These are phyloP conservation scores for Neonectria coccinea DNA, from an alignment of 2,329 filamentous ascomycete species.

Conservation along the genomic window DNA sequence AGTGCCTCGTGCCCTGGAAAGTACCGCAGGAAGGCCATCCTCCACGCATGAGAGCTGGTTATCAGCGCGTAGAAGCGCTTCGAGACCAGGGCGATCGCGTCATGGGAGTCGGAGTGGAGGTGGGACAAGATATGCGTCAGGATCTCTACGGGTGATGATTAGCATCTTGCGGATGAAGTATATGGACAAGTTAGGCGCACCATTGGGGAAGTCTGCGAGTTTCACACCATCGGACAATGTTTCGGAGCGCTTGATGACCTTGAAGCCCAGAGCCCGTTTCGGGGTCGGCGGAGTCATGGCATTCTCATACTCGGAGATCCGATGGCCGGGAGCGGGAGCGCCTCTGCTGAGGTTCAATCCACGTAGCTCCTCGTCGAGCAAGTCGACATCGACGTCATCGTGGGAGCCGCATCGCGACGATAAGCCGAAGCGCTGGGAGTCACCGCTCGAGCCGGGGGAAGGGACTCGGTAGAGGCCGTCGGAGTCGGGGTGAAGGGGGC, in stretches of 20 bases:
- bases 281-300: slow-evolving; percentile 62
- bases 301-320: slow-evolving; percentile 72
- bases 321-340: slow-evolving; percentile 59
- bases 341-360: slow-evolving; percentile 60
- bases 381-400: slow-evolving; percentile 54
- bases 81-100: slow-evolving; percentile 85
- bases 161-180: slow-evolving; percentile 16
- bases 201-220: slow-evolving; percentile 79
- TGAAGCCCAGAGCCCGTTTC: slow-evolving; percentile 65
- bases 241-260: slow-evolving; percentile 63
- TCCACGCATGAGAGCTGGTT: slow-evolving; percentile 93
- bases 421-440: slow-evolving; percentile 52
- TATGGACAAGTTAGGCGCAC: slow-evolving; percentile 60
- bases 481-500: slow-evolving; percentile 61
- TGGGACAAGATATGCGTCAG: slow-evolving; percentile 92
- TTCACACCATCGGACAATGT: slow-evolving; percentile 55
- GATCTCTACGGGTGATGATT: slow-evolving; percentile 72
- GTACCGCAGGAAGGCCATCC: slow-evolving; percentile 89
- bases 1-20: slow-evolving; percentile 78
- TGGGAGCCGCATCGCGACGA: slow-evolving; percentile 44
- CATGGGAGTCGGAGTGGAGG: slow-evolving; percentile 85
- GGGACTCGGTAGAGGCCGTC: slow-evolving; percentile 51
- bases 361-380: slow-evolving; percentile 63
- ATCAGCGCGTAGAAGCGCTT: slow-evolving; percentile 88
- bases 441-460: slow-evolving; percentile 50